Percentiles rank a stretch among this genome's conserved stretches.
These are phyloP conservation scores for Aspergillus avenaceus DNA, from an alignment of 495 filamentous ascomycete species.

Conservation along the genomic window DNA sequence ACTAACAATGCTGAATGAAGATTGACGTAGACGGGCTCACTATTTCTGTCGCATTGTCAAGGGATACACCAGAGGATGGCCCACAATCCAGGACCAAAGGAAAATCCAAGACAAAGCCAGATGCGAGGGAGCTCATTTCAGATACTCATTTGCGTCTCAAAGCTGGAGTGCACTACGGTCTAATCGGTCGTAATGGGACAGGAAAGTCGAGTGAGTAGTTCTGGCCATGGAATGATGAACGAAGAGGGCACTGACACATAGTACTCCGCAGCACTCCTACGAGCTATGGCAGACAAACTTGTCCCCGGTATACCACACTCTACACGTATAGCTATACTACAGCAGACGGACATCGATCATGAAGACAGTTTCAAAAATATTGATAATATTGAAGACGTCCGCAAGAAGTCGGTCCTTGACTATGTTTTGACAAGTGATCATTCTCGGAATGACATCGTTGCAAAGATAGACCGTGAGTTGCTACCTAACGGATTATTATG, in stretches of 20 bases:
- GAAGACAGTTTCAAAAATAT: neutral
- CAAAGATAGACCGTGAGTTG: slow-evolving; percentile 53
- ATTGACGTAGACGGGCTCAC: slow-evolving; percentile 64
- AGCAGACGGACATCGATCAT: slow-evolving; percentile 55
- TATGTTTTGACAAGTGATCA: slow-evolving; percentile 65
- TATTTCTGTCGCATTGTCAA: slow-evolving; percentile 50
- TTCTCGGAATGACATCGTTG: slow-evolving; percentile 51
- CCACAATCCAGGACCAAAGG: slow-evolving; percentile 40
- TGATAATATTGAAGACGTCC: slow-evolving; percentile 5
- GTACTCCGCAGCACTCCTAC: slow-evolving; percentile 53
- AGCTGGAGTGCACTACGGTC: slow-evolving; percentile 64
- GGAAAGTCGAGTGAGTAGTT: slow-evolving; percentile 68
- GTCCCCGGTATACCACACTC: slow-evolving; percentile 73
- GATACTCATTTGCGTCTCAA: slow-evolving; percentile 67
- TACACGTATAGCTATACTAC: slow-evolving; percentile 64
- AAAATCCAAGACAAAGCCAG: slow-evolving; percentile 49
- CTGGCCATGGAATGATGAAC: neutral
- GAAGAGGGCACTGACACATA: neutral
- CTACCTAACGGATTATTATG: neutral
- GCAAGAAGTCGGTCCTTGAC: slow-evolving; percentile 52
- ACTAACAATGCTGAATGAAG: slow-evolving; percentile 26
- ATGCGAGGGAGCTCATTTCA: slow-evolving; percentile 62
- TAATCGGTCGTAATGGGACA: slow-evolving; percentile 73
- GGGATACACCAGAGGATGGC: slow-evolving; percentile 20
- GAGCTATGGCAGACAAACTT: slow-evolving; percentile 70